Base-by-base conservation (phyloP, 345 rosid genomes). In the Pistacia integerrima region DNA sequence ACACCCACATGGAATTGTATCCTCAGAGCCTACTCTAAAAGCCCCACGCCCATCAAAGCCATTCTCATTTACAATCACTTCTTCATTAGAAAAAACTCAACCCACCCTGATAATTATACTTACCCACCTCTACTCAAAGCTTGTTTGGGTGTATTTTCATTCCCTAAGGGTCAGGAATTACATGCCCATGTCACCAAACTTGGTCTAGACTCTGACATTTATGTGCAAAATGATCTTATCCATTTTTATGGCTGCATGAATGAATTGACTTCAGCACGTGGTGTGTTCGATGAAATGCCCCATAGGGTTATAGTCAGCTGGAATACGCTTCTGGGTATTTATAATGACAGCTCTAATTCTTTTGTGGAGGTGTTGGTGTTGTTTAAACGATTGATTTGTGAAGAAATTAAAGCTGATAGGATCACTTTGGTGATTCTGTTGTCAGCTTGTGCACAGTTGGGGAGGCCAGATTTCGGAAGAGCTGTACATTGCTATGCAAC, bases 61-160 rank as follows among this genome's bases (percentile, higher is more conserved):
- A 11, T 69, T 66, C 64, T 74, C 62, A 25, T 76, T 35, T 76
- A 58, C 80, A 82, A 62, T 64, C 22, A 72, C 67, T 46, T 63
- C 62, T 33, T 41, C 69, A 22, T 33, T 2, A 57, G 63, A 10
- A 22, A 44, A 25, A 3, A 7, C 61, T 74, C 69, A 16, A 41
- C 13, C 60, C 5, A 4, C 41, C 79, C 70, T 0, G 83, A 79
- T 74, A 33, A 77, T 8, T 76, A 73, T 9, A 79, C 77, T 56
- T 79, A 76, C 77, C 81, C 78, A 2, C 52, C 59, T 73, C 63
- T 77, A 1, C 64, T 74, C 73, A 74, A 76, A 59, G 85, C 80
- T 18, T 77, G 78, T 66, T 77, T 70, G 4, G 63, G 73, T 54
- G 8, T 70, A 5, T 59, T 28, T 14, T 76, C 76, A 3, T 28